A percentile compares a stretch with the other conserved stretches of the same genome.
Conservation (phyloP, 495 filamentous ascomycete species). For the Neurospora tetraspora region DNA sequence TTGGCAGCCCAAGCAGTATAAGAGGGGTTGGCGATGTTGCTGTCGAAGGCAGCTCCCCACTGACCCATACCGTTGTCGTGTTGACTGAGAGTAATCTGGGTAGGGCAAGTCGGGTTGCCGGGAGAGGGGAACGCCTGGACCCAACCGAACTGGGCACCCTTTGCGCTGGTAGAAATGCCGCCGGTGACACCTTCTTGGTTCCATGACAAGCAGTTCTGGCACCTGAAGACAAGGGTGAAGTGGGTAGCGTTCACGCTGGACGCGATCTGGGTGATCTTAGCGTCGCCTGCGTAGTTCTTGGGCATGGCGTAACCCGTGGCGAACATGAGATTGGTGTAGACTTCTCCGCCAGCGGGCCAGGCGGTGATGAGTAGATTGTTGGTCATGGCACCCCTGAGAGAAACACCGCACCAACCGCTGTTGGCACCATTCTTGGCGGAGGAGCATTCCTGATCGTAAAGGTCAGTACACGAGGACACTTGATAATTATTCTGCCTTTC, state of each 20-base stretch:
- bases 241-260: conserved; percentile 41
- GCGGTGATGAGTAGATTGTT: conserved; percentile 48
- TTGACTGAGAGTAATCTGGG: conserved; percentile 21
- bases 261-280: conserved; percentile 46
- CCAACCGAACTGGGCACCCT: conserved; percentile 23
- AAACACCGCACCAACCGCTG: conserved; percentile 49
- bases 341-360: conserved; percentile 38
- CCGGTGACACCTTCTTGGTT: conserved; percentile 16
- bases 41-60: conserved; percentile 30
- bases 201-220: conserved; percentile 52
- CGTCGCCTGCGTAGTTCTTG: conserved; percentile 47
- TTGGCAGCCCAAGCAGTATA: conserved; percentile 42
- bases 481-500: not conserved
- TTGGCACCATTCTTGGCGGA: conserved; percentile 12
- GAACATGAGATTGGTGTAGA: conserved; percentile 46
- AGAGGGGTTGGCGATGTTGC: conserved; percentile 34
- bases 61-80: conserved; percentile 34
- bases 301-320: conserved; percentile 49
- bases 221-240: conserved; percentile 52
- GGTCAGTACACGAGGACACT: conserved; percentile 10
- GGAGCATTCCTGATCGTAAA: conserved; percentile 16
- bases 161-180: conserved; percentile 12
- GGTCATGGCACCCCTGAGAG: conserved; percentile 46
- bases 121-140: conserved; percentile 23
- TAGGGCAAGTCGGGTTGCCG: conserved; percentile 24